Evolutionary conservation across 345 rosid species (phyloP).

Genomic region (Lenwebbia sp.): DNA sequence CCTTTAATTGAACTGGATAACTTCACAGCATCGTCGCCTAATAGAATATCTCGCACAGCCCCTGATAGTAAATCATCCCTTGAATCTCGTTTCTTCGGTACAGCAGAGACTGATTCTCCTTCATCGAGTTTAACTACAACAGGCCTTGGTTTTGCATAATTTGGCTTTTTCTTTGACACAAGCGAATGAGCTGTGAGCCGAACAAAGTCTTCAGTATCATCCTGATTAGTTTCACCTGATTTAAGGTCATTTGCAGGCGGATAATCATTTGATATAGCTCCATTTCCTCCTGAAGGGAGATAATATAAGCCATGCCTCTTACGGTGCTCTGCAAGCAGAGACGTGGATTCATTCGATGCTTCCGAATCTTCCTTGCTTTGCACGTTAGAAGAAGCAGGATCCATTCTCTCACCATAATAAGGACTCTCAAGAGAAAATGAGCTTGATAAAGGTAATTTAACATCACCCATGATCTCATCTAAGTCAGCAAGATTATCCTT

Average conservation of each 20-base stretch:
- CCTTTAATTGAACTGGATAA: constrained; percentile 44
- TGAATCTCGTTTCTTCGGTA: constrained; percentile 16
- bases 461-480: constrained; percentile 44
- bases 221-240: constrained; percentile 13
- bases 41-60: constrained; percentile 61
- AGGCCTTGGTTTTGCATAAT: constrained; percentile 68
- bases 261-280: constrained; percentile 35
- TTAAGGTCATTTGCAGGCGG: constrained; percentile 72
- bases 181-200: constrained; percentile 50
- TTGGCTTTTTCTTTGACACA: constrained; percentile 40
- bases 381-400: constrained; percentile 20
- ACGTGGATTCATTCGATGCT: constrained; percentile 50
- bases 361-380: constrained; percentile 46
- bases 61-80: constrained; percentile 47
- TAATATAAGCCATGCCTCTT: constrained; percentile 79
- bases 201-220: constrained; percentile 31
- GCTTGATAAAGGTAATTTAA: constrained; percentile 26
- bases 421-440: constrained; percentile 28
- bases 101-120: constrained; percentile 28
- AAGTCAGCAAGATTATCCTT: constrained; percentile 62
- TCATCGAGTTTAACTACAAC: constrained; percentile 88
- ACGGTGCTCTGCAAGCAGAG: constrained; percentile 80
- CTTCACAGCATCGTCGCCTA: constrained; percentile 25
- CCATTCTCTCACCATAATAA: constrained; percentile 24
- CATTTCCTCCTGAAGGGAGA: constrained; percentile 55